A percentile compares a stretch with the other conserved stretches of the same genome.
phyloP scores from a whole-genome alignment of 768 basidiomycete genomes.

The Agaricus blazei region DNA sequence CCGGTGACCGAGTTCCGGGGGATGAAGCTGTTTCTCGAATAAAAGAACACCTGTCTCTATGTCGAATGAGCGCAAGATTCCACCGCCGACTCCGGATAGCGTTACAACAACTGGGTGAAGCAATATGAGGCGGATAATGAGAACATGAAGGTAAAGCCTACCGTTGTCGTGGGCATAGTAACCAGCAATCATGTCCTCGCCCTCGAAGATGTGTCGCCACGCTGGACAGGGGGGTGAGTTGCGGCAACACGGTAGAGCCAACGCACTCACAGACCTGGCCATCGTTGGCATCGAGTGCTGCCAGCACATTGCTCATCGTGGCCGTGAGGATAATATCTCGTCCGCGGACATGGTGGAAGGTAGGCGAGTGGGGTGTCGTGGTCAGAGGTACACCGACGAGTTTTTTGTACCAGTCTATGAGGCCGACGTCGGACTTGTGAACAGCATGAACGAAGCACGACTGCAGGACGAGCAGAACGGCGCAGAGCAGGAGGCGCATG shows the following conservation, averaged over 20 bases:
- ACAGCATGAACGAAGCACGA: slow-evolving; percentile 35
- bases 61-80: slow-evolving; percentile 67
- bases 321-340: slow-evolving; percentile 57
- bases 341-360: slow-evolving; percentile 41
- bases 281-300: slow-evolving; percentile 59
- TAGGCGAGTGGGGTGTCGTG: slow-evolving; percentile 51
- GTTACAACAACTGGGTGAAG: slow-evolving; percentile 52
- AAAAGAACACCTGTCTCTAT: slow-evolving; percentile 55
- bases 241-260: neutral
- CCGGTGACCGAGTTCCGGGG: slow-evolving; percentile 33
- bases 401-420: slow-evolving; percentile 84
- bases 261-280: slow-evolving; percentile 63
- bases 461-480: slow-evolving; percentile 17
- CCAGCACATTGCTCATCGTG: slow-evolving; percentile 74
- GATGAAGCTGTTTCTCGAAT: slow-evolving; percentile 60
- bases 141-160: slow-evolving; percentile 26
- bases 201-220: slow-evolving; percentile 80
- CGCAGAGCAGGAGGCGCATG: slow-evolving; percentile 25
- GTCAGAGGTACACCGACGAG: slow-evolving; percentile 70
- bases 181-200: slow-evolving; percentile 59
- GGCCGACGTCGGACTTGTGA: slow-evolving; percentile 71
- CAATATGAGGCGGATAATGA: neutral
- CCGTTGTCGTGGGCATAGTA: slow-evolving; percentile 57
- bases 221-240: slow-evolving; percentile 30
- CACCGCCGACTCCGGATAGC: slow-evolving; percentile 72